These are phyloP conservation scores for Pseudogymnoascus sp. DNA, from an alignment of 2,329 filamentous ascomycete genomes.

Conservation along the genomic window DNA sequence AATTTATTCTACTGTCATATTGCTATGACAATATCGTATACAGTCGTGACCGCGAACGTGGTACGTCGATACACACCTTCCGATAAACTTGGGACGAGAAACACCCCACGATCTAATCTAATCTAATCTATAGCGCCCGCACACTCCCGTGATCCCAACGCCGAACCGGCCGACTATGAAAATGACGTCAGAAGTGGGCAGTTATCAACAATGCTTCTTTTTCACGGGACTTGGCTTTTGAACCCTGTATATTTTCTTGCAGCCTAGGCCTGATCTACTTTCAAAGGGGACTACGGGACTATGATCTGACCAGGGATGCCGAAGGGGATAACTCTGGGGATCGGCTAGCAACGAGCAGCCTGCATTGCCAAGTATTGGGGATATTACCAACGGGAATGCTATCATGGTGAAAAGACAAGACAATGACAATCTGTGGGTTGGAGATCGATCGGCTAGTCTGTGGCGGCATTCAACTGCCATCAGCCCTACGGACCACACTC, in stretches of 20 bases:
- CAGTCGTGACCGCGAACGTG: not conserved
- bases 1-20: not conserved
- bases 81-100: slow-evolving; percentile 3
- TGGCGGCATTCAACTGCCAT: not conserved
- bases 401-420: not conserved
- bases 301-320: not conserved
- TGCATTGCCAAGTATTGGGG: not conserved
- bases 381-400: not conserved
- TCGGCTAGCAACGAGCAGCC: not conserved
- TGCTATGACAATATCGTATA: not conserved
- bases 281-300: not conserved
- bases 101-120: slow-evolving; percentile 1
- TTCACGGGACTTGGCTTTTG: not conserved
- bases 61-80: slow-evolving; percentile 1
- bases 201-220: not conserved
- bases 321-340: not conserved
- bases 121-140: not conserved
- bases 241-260: not conserved
- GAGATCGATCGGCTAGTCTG: not conserved
- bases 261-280: not conserved
- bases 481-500: not conserved
- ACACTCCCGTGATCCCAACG: not conserved
- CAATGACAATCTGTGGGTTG: not conserved
- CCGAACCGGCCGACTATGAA: not conserved
- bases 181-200: not conserved